Base-by-base conservation (phyloP, 2,329 filamentous ascomycete genomes). In the Pleochaeta shiraiana region DNA sequence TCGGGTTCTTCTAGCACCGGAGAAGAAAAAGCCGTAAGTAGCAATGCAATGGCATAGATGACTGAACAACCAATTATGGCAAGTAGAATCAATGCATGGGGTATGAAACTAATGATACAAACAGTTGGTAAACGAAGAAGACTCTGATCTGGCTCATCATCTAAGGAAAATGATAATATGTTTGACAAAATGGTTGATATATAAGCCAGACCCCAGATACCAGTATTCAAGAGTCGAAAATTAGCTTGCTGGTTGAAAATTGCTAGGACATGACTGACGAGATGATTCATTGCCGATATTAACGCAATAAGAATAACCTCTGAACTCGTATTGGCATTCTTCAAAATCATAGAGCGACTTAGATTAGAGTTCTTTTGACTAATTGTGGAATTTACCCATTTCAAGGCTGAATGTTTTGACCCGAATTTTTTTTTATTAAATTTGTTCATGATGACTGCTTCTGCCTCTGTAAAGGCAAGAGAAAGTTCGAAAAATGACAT, bases 401-500 rank as follows among this genome's bases (percentile, higher is more conserved):
- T n/a, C 57, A 65, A 65, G 19, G 57, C 65, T 57, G 63, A 66
- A 60, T 69, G 71, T 9, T 67, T 69, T 19, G 64, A 68, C 9
- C 70, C 71, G 74, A 55, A 79, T 77, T 83, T 70, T 0, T 85
- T 83, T 74, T 90, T 83, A 14, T 86, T 86, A 16, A 95, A 81
- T 63, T 90, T 87, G 68, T 85, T 88, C 69, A 85, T 85, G 57
- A 96, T 85, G 68, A 91, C 87, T 33, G 88, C 86, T 73, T 98
- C 93, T 9, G 92, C 92, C 74, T 98, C 93, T 12, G 92, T 90
- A 75, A 97, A 98, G 1, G 92, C 92, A 9, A 98, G 79, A 0
- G 91, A 96, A 72, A 96, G 91, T 73, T 98, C 93, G 70, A 97
- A 95, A 1, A 96, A 81, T 0, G 91, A 95, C 88, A 97, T 95